Evolutionary conservation across 2,329 filamentous ascomycete genomes (phyloP), one percentile per base, ranked within the genome.

Genomic region (Sporothrix protearum): DNA sequence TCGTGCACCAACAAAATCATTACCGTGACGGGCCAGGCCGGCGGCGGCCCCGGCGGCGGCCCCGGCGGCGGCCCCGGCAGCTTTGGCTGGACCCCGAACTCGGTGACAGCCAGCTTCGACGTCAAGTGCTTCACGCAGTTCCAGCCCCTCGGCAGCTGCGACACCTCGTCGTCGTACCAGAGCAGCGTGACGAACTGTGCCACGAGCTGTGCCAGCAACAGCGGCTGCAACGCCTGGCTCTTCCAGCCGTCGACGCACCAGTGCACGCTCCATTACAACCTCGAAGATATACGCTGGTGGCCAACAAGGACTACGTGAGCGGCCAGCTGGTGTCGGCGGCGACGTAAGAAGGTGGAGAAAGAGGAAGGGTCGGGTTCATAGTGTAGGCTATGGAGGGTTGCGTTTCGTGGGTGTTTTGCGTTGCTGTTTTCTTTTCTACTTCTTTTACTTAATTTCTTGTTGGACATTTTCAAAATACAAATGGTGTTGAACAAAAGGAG

Each of bases 181-280:
- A 7, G 2, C 10, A 39, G 51, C n/a, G 42, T 68, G 25, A 39
- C 22, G 25, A 14, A 28, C 14, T 42, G n/a, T 39, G 59, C 36
- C n/a, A 14, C 12, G 22, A 39, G 14, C 19, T 73, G 72, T 68
- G 57, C 67, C 2, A 39, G 12, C 63, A 33, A 30, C 36, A n/a
- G 16, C 39, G 2, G 10, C n/a, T 74, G 73, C 73, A 68, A 71
- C 25, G 45, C 36, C 68, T 74, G 71, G n/a, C 39, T 39, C 10
- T 74, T 45, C 61, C 9, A 55, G 16, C n/a, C 39, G 14, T 33
- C 42, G 6, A 55, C 14, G 6, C 33, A 64, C 22, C 7, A 53
- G 28, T 74, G 73, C 73, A 72, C 33, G 9, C 64, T 71, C 16
- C 70, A 69, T 59, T 1, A 2, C 45, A 47, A 45, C 51, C 42